Percentiles rank a stretch among this genome's conserved stretches.
phyloP scores from a whole-genome alignment of 2,329 filamentous ascomycete species.

The Nothomitra cinnamomea region DNA sequence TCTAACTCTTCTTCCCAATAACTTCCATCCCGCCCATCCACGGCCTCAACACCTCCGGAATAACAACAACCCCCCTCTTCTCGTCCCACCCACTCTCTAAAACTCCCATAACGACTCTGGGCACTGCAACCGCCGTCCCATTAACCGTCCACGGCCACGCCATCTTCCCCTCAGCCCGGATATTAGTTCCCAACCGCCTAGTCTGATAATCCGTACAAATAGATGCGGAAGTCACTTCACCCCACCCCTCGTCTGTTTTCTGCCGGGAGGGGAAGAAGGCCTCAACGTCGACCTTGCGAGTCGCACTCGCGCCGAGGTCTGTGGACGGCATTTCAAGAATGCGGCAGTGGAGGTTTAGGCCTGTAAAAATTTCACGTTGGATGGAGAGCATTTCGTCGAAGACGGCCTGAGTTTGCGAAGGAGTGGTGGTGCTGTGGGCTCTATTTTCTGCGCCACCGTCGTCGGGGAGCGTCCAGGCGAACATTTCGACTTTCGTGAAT shows the following conservation, averaged over 20 bases:
- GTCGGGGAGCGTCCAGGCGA: conserved; percentile 69
- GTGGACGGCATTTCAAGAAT: conserved; percentile 81
- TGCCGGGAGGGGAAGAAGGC: conserved; percentile 75
- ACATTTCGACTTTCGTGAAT: conserved; percentile 97
- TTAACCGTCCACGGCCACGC: conserved; percentile 75
- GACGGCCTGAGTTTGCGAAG: conserved; percentile 32
- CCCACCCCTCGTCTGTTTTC: conserved; percentile 57
- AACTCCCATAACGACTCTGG: conserved; percentile 72
- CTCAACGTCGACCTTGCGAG: conserved; percentile 82
- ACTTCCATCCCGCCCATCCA: conserved; percentile 68
- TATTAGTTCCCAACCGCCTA: conserved; percentile 59
- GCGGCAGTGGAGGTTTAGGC: conserved; percentile 67
- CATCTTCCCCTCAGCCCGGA: conserved; percentile 34
- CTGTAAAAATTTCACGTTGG: conserved; percentile 65
- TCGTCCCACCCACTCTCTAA: conserved; percentile 86
- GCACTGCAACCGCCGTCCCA: conserved; percentile 83
- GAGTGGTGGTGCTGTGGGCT: conserved; percentile 11
- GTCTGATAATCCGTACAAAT: conserved; percentile 93
- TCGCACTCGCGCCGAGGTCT: conserved; percentile 79
- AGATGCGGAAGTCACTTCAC: conserved; percentile 79
- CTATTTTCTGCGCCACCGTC: conserved; percentile 9
- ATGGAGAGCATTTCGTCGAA: conserved; percentile 79
- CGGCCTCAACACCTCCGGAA: conserved; percentile 63
- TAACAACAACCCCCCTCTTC: conserved; percentile 41
- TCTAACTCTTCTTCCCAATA: conserved; percentile 31